These are phyloP conservation scores for Euclidium syriacum DNA, from an alignment of 345 rosid genomes.

Conservation along the genomic window DNA sequence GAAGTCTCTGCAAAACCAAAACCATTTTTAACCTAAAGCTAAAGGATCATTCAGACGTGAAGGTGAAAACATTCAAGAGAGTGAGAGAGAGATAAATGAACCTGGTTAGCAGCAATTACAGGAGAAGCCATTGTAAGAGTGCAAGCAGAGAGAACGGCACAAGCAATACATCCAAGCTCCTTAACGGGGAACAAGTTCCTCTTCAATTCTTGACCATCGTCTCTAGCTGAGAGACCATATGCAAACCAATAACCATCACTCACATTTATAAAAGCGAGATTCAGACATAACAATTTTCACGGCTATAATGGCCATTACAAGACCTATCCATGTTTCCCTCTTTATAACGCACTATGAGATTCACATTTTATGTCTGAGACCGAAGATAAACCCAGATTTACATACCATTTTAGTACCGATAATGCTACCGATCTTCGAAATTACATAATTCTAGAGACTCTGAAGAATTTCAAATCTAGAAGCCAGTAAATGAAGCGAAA, in stretches of 20 bases:
- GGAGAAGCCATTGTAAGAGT: slow-evolving; percentile 69
- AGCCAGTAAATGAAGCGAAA: neutral
- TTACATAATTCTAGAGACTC: neutral
- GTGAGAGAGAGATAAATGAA: no score
- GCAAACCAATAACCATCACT: slow-evolving; percentile 7
- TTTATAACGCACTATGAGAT: neutral
- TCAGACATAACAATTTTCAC: neutral
- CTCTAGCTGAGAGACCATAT: slow-evolving; percentile 24
- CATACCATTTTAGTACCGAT: neutral
- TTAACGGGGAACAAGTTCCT: slow-evolving; percentile 36
- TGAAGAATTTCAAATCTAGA: neutral
- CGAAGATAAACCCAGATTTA: neutral
- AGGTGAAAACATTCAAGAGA: no score
- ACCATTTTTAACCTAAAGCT: neutral
- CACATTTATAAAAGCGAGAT: neutral
- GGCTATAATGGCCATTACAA: neutral
- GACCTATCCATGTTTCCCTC: neutral
- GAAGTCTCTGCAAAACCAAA: slow-evolving; percentile 71
- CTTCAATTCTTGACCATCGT: slow-evolving; percentile 22
- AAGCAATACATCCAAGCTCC: slow-evolving; percentile 55
- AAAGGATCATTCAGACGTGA: neutral
- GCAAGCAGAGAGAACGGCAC: slow-evolving; percentile 67
- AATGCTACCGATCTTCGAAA: neutral
- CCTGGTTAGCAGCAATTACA: slow-evolving; percentile 79
- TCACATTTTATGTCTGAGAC: neutral